phyloP scores from a whole-genome alignment of 768 basidiomycete species.

The Mycena chlorophos region DNA sequence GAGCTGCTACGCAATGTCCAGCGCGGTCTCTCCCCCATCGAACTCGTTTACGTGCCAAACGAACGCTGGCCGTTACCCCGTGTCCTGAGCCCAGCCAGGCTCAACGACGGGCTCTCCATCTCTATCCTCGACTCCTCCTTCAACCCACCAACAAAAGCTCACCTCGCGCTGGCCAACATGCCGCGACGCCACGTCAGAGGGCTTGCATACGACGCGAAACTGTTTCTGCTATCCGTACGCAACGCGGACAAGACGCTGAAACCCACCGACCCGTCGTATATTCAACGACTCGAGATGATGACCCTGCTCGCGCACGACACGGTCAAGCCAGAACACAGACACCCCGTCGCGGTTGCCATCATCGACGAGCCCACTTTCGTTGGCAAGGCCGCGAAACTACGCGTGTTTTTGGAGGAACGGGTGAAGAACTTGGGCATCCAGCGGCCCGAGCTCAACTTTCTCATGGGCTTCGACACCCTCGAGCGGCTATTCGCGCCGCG shows the following conservation, averaged over 20 bases:
- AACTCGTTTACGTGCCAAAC: constrained; percentile 64
- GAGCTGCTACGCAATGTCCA: constrained; percentile 42
- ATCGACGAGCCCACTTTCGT: constrained; percentile 89
- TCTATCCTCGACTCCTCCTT: constrained; percentile 89
- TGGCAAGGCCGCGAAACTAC: constrained; percentile 68
- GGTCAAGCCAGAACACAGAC: constrained; percentile 10
- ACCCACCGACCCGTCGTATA: constrained; percentile 67
- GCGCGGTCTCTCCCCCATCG: constrained; percentile 45
- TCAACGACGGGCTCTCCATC: constrained; percentile 52
- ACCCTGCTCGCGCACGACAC: constrained; percentile 57
- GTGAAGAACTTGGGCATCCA: constrained; percentile 26
- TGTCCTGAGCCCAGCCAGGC: constrained; percentile 7
- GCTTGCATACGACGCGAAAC: constrained; percentile 60
- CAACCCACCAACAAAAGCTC: constrained; percentile 88
- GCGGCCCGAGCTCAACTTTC: constrained; percentile 55
- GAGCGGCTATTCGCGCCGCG: constrained; percentile 72
- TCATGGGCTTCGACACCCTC: constrained; percentile 85
- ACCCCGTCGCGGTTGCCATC: constrained; percentile 67
- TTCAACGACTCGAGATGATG: constrained; percentile 91
- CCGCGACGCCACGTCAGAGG: constrained; percentile 25
- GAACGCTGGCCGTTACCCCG: constrained; percentile 62
- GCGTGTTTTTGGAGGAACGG: constrained; percentile 46
- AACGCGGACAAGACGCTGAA: constrained; percentile 84
- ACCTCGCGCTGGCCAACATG: constrained; percentile 70
- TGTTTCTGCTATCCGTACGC: constrained; percentile 79